These are phyloP conservation scores for Euphorbia peplus DNA, from an alignment of 345 rosid species.

Conservation along the genomic window DNA sequence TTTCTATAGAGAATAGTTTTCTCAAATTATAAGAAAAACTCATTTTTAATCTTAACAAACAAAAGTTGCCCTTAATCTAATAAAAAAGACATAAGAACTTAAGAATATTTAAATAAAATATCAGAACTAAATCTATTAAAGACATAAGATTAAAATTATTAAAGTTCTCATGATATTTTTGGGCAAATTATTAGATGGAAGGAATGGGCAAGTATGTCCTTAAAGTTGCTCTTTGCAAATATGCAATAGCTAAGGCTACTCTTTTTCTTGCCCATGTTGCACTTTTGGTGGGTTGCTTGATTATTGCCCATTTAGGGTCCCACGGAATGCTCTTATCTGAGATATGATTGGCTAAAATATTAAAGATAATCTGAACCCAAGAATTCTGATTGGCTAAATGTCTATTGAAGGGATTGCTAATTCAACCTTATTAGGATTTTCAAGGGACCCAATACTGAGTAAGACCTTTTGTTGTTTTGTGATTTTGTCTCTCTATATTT, in stretches of 20 bases:
- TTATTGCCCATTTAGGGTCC: conserved; percentile 22
- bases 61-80: too few species aligned
- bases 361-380: conserved; percentile 30
- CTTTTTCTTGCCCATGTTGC: background rate
- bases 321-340: conserved; percentile 24
- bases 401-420: conserved; percentile 34
- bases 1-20: too few species aligned
- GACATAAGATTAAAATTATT: too few species aligned
- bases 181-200: background rate
- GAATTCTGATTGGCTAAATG: conserved; percentile 36
- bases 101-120: too few species aligned
- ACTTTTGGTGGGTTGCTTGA: conserved; percentile 10
- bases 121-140: too few species aligned
- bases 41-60: too few species aligned
- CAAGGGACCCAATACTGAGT: conserved; percentile 4
- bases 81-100: too few species aligned
- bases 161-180: too few species aligned
- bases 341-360: conserved; percentile 36
- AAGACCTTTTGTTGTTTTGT: conserved; percentile 12
- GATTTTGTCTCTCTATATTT: conserved; percentile 1
- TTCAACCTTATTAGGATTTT: conserved; percentile 21
- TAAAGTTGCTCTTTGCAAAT: background rate
- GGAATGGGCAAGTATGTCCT: conserved; percentile 1
- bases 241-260: background rate
- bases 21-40: too few species aligned